phyloP scores from a whole-genome alignment of 2,329 filamentous ascomycete genomes.

The Periconia sp. region DNA sequence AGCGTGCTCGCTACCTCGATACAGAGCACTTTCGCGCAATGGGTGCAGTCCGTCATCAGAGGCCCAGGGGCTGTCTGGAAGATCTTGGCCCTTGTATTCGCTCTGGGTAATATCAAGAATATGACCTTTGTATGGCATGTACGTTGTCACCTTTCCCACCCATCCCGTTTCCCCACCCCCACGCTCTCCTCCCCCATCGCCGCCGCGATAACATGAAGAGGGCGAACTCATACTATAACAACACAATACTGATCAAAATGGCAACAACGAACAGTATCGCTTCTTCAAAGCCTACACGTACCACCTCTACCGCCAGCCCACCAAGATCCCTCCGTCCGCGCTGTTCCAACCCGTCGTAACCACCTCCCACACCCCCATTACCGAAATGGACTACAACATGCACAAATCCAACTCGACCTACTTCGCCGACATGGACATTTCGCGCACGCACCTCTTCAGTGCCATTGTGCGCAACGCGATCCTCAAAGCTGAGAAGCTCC shows the following conservation, averaged over 20 bases:
- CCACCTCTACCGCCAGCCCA: conserved; percentile 50
- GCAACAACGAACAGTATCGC: conserved; percentile 38
- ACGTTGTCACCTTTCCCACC: conserved; percentile 38
- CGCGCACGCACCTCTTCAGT: conserved; percentile 77
- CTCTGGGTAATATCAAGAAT: conserved; percentile 68
- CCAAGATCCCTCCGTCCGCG: conserved; percentile 55
- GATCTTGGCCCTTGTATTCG: conserved; percentile 35
- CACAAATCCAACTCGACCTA: conserved; percentile 86
- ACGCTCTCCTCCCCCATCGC: neutral
- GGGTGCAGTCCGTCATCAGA: neutral
- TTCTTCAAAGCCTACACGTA: conserved; percentile 50
- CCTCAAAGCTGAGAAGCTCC: conserved; percentile 24
- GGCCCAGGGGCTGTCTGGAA: conserved; percentile 41
- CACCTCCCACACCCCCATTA: conserved; percentile 65
- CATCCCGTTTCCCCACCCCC: no score
- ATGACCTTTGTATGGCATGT: conserved; percentile 77
- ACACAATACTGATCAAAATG: conserved; percentile 25
- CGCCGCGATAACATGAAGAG: neutral
- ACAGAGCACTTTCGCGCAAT: neutral
- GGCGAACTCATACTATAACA: conserved; percentile 10
- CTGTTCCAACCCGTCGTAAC: conserved; percentile 74
- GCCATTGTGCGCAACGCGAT: conserved; percentile 51
- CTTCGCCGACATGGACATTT: conserved; percentile 82
- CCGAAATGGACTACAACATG: conserved; percentile 84
- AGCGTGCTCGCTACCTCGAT: neutral